Evolutionary conservation across 1,139 yeast species (phyloP), one percentile per base, ranked within the genome.

Genomic region (Kodamaea suecica): DNA sequence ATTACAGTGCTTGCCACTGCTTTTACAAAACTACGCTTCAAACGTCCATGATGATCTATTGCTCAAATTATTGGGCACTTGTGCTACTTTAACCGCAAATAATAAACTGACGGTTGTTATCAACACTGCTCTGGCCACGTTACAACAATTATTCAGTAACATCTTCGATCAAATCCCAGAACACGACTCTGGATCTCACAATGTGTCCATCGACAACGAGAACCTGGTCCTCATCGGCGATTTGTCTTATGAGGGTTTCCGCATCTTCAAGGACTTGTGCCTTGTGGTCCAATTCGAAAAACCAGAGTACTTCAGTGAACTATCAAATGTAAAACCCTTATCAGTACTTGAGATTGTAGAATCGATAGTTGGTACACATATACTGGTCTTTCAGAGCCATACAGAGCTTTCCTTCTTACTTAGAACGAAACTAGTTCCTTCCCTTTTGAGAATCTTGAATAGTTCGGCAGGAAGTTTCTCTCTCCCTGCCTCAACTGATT

Each of bases 51-150:
- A 79, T 9, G 68, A 63, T 0, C 56, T 74, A 23, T 66, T 88
- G 28, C 66, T 79, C 5, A 75, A 74, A 37, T 56, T 87, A n/a
- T 61, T 90, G 27, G 64, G 66, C 14, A 76, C 92, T 5, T 86
- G 95, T 50, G 73, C 94, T 0, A 71, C 78, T 27, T 67, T 92
- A 34, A 88, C 86, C 34, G 66, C 78, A 6, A 73, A 78, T 13
- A 84, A 78, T 42, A 84, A 83, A 47, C 73, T 81, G 4, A 78
- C 84, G 0, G 84, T 85, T 43, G 95, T 92, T 3, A 72, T 78
- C n/a, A 90, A 88, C 48, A 85, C 97, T 0, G 97, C 97, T 0
- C 79, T 87, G 31, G 98, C 97, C 2, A 87, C 97, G 2, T 71
- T 88, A 31, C 95, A 88, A 46, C 97, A 92, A 54, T 61, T 92